A percentile compares a stretch with the other conserved stretches of the same genome.
phyloP scores from a whole-genome alignment of 768 basidiomycete genomes.

The Suillus subalutaceus region DNA sequence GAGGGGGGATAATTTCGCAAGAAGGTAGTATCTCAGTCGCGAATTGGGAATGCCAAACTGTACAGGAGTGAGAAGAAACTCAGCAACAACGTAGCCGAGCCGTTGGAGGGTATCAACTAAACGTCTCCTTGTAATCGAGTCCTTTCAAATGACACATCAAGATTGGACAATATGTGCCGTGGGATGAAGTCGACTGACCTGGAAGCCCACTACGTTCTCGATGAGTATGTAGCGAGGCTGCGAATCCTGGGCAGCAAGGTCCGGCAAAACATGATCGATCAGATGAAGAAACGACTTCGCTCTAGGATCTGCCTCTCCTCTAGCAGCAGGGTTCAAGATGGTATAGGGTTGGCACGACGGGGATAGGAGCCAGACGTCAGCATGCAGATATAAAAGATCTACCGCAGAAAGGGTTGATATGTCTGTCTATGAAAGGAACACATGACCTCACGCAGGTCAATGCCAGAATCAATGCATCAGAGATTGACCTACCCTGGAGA shows the following conservation, averaged over 20 bases:
- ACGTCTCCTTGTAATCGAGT: slow-evolving; percentile 61
- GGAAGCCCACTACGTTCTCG: slow-evolving; percentile 85
- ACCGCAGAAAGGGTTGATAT: slow-evolving; percentile 58
- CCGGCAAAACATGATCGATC: slow-evolving; percentile 62
- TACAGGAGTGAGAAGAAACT: slow-evolving; percentile 72
- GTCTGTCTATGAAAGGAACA: slow-evolving; percentile 46
- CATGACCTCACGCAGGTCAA: neutral
- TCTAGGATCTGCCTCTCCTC: slow-evolving; percentile 72
- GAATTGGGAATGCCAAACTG: slow-evolving; percentile 86
- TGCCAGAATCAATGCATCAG: neutral
- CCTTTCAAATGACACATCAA: slow-evolving; percentile 41
- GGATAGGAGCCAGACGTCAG: slow-evolving; percentile 76
- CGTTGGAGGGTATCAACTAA: slow-evolving; percentile 54
- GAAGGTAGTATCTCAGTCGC: slow-evolving; percentile 76
- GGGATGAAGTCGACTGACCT: slow-evolving; percentile 48
- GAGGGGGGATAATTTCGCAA: slow-evolving; percentile 57
- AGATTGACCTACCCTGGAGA: slow-evolving; percentile 49
- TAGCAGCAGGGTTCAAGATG: slow-evolving; percentile 70
- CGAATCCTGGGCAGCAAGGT: slow-evolving; percentile 43
- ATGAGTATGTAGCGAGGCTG: slow-evolving; percentile 67
- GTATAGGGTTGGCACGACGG: slow-evolving; percentile 89
- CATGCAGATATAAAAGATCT: slow-evolving; percentile 48
- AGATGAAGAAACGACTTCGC: slow-evolving; percentile 78
- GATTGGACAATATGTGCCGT: neutral
- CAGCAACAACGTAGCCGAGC: slow-evolving; percentile 58